Evolutionary conservation across 139 green algal species (phyloP), one percentile per base, ranked within the genome.

Genomic region (Nannochloris sp.): DNA sequence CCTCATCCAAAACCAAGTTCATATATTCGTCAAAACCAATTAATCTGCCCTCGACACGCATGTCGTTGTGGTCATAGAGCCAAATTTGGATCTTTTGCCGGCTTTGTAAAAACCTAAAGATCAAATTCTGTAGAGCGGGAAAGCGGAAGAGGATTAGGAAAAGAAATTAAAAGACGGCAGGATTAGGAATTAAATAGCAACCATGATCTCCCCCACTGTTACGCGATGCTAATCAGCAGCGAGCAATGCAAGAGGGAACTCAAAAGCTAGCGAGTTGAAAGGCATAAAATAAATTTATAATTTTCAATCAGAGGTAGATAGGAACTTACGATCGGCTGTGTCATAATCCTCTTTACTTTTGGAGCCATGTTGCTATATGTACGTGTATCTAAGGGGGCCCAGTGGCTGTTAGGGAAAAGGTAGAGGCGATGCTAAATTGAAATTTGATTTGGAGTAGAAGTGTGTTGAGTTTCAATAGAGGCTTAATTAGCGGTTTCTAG

Each of bases 1-100:
- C 91, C 42, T 97, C 95, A 44, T 99, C 94, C 46, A 99, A 75
- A 58, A 99, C 94, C 30, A 99, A 73, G 71, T 99, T 99, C 95
- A 99, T 99, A 85, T 98, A 99, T 77, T 99, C 94, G 71, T 99
- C 95, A 64, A 99, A 98, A 1, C 95, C 89, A 72, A 81, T 76
- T 53, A 64, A 30, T 4, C 32, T 9, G 4, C 65, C 95, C 67
- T 99, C 95, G 15, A 99, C 89, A 0, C 88, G 69, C 38, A 95
- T 54, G 73, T 99, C 92, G 10, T 67, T 84, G 62, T 98, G 89
- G 38, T 99, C 93, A 62, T 85, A 99, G 23, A 99, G 78, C 95
- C 95, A 99, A 34, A 99, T 91, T 72, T 96, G 86, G 24, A 99
- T 87, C 30, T 89, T 82, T 66, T 92, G 89, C 77, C 85, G 83